These are phyloP conservation scores for Ogataea populi-albae DNA, from an alignment of 805 yeast genomes.

Conservation along the genomic window DNA sequence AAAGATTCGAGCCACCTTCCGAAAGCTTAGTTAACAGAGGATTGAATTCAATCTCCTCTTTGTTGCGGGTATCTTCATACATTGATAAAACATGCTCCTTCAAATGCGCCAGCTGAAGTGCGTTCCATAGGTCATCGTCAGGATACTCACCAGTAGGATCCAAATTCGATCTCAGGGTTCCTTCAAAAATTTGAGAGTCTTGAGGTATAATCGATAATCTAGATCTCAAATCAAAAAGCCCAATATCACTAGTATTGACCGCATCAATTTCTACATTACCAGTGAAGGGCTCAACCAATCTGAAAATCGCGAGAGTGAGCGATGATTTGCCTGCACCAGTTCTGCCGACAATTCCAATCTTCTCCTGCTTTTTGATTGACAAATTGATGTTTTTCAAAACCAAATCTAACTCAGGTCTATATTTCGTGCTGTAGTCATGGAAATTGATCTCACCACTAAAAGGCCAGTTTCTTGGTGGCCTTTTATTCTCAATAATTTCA, in stretches of 20 bases:
- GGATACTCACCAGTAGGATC: constrained; percentile 71
- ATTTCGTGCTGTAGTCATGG: constrained; percentile 74
- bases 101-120: constrained; percentile 73
- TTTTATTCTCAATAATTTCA: constrained; percentile 41
- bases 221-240: constrained; percentile 53
- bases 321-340: constrained; percentile 78
- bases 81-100: constrained; percentile 57
- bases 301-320: constrained; percentile 56
- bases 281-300: constrained; percentile 54
- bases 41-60: constrained; percentile 35
- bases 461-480: constrained; percentile 77
- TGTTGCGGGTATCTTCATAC: constrained; percentile 44
- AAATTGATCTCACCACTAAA: constrained; percentile 62
- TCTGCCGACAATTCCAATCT: constrained; percentile 72
- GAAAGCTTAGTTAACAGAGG: constrained; percentile 26
- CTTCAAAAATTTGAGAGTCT: constrained; percentile 65
- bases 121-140: constrained; percentile 84
- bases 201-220: constrained; percentile 65
- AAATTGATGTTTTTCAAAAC: constrained; percentile 67
- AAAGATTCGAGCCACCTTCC: constrained; percentile 59
- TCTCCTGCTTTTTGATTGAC: constrained; percentile 51
- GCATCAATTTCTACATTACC: constrained; percentile 59
- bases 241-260: constrained; percentile 47
- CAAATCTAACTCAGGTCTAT: constrained; percentile 76
- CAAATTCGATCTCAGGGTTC: constrained; percentile 57